phyloP scores from a whole-genome alignment of 768 basidiomycete genomes.

The Kwoniella sp. region DNA sequence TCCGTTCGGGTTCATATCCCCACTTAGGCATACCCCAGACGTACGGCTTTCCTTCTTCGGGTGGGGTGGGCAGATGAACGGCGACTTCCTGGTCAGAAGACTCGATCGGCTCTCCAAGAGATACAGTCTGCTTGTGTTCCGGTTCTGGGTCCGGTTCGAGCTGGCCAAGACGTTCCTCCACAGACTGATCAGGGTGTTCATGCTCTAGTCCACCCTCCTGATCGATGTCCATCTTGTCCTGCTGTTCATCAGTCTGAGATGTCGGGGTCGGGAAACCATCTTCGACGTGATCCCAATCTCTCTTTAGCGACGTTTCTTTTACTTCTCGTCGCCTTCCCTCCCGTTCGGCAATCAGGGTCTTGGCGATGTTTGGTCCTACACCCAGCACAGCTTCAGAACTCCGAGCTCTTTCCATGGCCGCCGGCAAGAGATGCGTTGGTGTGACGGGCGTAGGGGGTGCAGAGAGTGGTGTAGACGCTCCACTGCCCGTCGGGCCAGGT shows the following conservation, averaged over 20 bases:
- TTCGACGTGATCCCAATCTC: slow-evolving; percentile 28
- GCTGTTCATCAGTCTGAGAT: not conserved
- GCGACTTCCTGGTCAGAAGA: slow-evolving; percentile 17
- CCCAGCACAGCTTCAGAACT: slow-evolving; percentile 40
- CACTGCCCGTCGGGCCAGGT: slow-evolving; percentile 8
- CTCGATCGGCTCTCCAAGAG: slow-evolving; percentile 11
- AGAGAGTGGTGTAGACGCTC: slow-evolving; percentile 31
- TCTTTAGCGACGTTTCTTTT: slow-evolving; percentile 40
- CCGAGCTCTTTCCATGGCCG: slow-evolving; percentile 45
- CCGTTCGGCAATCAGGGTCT: slow-evolving; percentile 2
- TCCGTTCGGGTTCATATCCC: slow-evolving; percentile 47
- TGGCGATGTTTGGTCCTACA: not conserved
- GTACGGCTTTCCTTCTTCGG: slow-evolving; percentile 26
- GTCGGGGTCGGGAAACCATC: not conserved
- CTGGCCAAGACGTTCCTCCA: slow-evolving; percentile 1
- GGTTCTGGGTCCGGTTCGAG: not conserved
- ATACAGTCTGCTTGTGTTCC: slow-evolving; percentile 10
- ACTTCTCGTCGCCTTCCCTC: slow-evolving; percentile 34
- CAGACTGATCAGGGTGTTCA: slow-evolving; percentile 3
- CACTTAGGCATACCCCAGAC: slow-evolving; percentile 52
- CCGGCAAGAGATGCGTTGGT: slow-evolving; percentile 35
- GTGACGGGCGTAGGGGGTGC: slow-evolving; percentile 50
- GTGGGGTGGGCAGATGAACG: slow-evolving; percentile 23
- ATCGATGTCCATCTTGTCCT: slow-evolving; percentile 43
- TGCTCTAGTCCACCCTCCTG: not conserved